Evolutionary conservation across 495 filamentous ascomycete genomes (phyloP).

Genomic region (Chaetomium fimeti): DNA sequence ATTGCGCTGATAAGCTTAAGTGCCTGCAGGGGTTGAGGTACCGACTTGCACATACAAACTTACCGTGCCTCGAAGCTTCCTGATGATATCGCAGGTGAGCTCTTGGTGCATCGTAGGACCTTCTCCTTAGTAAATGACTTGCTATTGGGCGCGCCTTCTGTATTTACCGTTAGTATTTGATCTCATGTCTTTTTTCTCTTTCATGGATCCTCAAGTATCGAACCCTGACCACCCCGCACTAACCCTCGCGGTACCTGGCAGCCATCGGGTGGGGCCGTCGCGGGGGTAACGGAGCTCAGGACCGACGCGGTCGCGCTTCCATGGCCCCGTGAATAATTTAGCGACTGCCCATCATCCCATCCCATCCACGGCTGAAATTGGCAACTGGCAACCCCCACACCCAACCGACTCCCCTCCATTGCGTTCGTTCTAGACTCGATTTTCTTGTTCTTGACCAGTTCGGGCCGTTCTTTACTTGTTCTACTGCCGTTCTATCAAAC

Average conservation of each 20-base stretch:
- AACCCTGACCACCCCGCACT: conserved; percentile 3
- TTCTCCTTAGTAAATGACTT: too few relatives aligned
- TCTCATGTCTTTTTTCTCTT: background rate
- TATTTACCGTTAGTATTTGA: too few relatives aligned
- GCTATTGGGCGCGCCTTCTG: too few relatives aligned
- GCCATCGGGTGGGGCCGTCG: conserved; percentile 25
- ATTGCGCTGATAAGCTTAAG: conserved; percentile 6
- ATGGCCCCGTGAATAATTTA: conserved; percentile 15
- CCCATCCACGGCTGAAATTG: background rate
- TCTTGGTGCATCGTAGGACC: too few relatives aligned
- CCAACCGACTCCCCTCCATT: background rate
- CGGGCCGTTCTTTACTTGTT: background rate
- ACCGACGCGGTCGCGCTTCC: conserved; percentile 39
- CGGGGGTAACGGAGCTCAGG: conserved; percentile 34
- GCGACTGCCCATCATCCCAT: background rate
- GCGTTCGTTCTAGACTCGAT: background rate
- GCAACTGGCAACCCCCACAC: conserved; percentile 11
- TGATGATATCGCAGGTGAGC: too few relatives aligned
- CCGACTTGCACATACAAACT: background rate
- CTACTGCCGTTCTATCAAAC: background rate
- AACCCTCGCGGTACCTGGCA: conserved; percentile 7
- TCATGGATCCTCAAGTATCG: background rate
- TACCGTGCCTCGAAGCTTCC: too few relatives aligned
- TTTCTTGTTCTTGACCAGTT: background rate
- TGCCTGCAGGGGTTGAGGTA: background rate